Percentiles rank a stretch among this genome's conserved stretches.
Conservation (phyloP, 2,329 filamentous ascomycete species). For the Botrytis pseudocinerea region DNA sequence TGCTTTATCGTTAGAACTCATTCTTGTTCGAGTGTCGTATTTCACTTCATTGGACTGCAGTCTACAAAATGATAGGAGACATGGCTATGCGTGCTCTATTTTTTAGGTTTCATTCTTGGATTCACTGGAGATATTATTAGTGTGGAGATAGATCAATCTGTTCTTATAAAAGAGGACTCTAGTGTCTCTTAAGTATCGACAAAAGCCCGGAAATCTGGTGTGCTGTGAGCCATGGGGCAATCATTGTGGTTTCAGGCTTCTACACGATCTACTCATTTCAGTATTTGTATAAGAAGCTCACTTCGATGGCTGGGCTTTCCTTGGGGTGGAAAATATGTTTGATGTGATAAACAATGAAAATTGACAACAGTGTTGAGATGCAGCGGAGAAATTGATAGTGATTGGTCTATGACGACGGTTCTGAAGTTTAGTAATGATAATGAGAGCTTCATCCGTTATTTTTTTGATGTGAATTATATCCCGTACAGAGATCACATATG, state of each 20-base stretch:
- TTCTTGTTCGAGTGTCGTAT: fast-evolving
- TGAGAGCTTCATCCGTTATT: not conserved
- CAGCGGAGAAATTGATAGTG: not conserved
- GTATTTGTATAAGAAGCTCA: not conserved
- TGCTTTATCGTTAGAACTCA: not conserved
- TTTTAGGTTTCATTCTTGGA: too few species aligned
- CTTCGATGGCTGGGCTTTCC: not conserved
- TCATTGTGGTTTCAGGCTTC: fast-evolving
- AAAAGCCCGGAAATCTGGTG: not conserved
- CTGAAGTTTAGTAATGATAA: not conserved
- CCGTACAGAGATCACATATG: not conserved
- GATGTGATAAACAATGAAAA: not conserved
- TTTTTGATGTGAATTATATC: not conserved
- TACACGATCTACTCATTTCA: not conserved
- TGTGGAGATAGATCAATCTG: not conserved
- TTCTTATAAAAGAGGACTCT: not conserved
- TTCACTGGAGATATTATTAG: not conserved
- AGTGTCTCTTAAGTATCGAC: not conserved
- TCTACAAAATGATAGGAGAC: fast-evolving
- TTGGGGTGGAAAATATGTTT: not conserved
- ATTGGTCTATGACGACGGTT: not conserved
- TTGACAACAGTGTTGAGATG: not conserved
- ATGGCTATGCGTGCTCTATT: not conserved
- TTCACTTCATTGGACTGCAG: not conserved
- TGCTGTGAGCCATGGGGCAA: fast-evolving